phyloP scores from a whole-genome alignment of 768 basidiomycete species.

The Leccinum fibrillosum region DNA sequence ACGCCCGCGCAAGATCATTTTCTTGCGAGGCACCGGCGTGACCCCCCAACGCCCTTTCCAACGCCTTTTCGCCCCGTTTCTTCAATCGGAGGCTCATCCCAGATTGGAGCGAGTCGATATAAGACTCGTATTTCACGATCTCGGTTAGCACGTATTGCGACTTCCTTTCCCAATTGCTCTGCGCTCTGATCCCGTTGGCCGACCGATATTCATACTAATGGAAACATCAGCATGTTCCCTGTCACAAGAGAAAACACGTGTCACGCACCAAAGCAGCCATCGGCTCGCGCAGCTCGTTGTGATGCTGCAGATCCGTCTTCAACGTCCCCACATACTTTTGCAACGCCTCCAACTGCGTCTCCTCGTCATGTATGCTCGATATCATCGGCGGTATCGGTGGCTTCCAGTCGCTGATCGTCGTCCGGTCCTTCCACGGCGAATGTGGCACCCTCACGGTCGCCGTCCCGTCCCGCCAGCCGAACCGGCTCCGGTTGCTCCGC shows the following conservation, averaged over 20 bases:
- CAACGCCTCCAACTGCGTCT: constrained; percentile 86
- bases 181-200: constrained; percentile 69
- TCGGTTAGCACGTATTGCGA: constrained; percentile 87
- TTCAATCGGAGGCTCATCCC: constrained; percentile 85
- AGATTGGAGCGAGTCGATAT: constrained; percentile 82
- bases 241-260: not conserved
- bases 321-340: constrained; percentile 74
- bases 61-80: constrained; percentile 84
- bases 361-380: constrained; percentile 86
- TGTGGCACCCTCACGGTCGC: constrained; percentile 60
- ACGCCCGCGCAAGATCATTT: constrained; percentile 28
- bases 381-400: constrained; percentile 82
- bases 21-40: constrained; percentile 36
- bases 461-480: constrained; percentile 67
- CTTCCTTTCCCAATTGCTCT: constrained; percentile 90
- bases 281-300: constrained; percentile 79
- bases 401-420: constrained; percentile 91
- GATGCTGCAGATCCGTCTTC: constrained; percentile 75
- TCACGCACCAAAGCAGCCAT: constrained; percentile 70
- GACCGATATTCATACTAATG: constrained; percentile 70
- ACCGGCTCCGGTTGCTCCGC: constrained; percentile 70
- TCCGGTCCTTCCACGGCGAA: constrained; percentile 77
- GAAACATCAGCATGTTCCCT: not conserved
- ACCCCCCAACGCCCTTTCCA: constrained; percentile 47
- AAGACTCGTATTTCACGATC: constrained; percentile 93